Evolutionary conservation across 176 grass and related monocot genomes (phyloP), one percentile per base, ranked within the genome.

Genomic region (Paspalum notatum): DNA sequence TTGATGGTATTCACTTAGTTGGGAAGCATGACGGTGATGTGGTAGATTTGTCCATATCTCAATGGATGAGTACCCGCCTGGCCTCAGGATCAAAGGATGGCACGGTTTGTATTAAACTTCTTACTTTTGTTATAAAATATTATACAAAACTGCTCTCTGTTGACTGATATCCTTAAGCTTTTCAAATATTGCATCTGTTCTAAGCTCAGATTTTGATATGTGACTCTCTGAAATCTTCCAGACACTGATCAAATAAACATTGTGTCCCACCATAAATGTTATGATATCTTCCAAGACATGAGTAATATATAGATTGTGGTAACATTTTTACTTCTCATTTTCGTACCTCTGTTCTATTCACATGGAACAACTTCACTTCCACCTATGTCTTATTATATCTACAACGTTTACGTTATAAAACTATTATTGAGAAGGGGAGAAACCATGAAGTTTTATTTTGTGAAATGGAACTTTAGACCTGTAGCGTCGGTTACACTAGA

Each of bases 81-180:
- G 97, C 89, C 66, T 99, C 97, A 50, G 88, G 90, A 84, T 95
- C 97, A 82, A 99, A 95, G 82, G 97, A 99, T 88, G 97, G 97
- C 86, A 95, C 52, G 90, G 97, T 99, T 84, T 81, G 90, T 95
- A 64, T 55, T 52, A 57, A 75, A 53, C 60, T 21, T 58, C 54
- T 17, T 77, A 63, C 37, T 86, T 17, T 44, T 37, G 1, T 44
- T n/a, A 60, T 55, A 67, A 42, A 32, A 32, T 69, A 44, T 68
- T 75, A 44, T 20, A 20, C 61, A 45, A 68, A 79, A 74, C 60
- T 80, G 57, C 27, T n/a, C 9, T 44, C 37, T 70, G 5, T 12
- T 64, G 15, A 54, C 10, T 16, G 56, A 11, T 46, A 51, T 49
- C 11, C 43, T 78, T 56, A 39, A 59, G 59, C 41, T 75, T 85